A percentile compares a stretch with the other conserved stretches of the same genome.
phyloP scores from a whole-genome alignment of 2,329 filamentous ascomycete genomes.

The Paecilomyces dactylethromorphus region DNA sequence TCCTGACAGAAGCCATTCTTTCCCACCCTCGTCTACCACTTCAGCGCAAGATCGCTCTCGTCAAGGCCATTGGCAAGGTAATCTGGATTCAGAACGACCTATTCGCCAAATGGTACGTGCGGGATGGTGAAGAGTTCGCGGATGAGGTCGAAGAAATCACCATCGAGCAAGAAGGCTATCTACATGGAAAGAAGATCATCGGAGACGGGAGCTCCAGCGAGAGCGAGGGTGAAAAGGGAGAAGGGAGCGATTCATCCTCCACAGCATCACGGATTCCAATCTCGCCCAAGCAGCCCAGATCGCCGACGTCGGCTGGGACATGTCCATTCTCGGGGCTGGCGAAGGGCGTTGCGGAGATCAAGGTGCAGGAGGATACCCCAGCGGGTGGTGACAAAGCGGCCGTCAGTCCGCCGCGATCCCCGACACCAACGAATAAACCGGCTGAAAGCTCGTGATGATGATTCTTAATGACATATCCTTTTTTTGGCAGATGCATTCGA shows the following conservation, averaged over 20 bases:
- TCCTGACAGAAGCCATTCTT: slow-evolving; percentile 69
- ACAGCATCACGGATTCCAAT: slow-evolving; percentile 7
- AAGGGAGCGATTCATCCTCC: slow-evolving; percentile 19
- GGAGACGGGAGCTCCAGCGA: slow-evolving; percentile 19
- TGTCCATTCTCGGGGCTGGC: slow-evolving; percentile 26
- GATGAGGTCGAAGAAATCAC: slow-evolving; percentile 40
- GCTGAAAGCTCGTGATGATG: background rate
- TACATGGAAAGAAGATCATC: slow-evolving; percentile 56
- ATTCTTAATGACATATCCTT: background rate
- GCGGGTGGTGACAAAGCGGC: slow-evolving; percentile 9
- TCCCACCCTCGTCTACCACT: slow-evolving; percentile 62
- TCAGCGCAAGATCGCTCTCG: slow-evolving; percentile 62
- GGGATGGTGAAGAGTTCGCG: slow-evolving; percentile 57
- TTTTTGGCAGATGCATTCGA: no score
- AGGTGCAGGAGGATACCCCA: slow-evolving; percentile 5
- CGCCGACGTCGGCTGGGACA: slow-evolving; percentile 10
- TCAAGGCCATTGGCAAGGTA: slow-evolving; percentile 72
- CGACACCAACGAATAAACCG: background rate
- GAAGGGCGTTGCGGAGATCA: slow-evolving; percentile 2
- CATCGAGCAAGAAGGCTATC: slow-evolving; percentile 57
- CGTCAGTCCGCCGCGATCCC: background rate
- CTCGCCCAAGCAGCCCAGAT: slow-evolving; percentile 9
- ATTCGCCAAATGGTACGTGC: slow-evolving; percentile 75
- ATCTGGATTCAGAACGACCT: slow-evolving; percentile 87
- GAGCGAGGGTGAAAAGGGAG: slow-evolving; percentile 18